Percentiles rank a stretch among this genome's conserved stretches.
phyloP scores from a whole-genome alignment of 106 monocot species.

The Allium fistulosum region DNA sequence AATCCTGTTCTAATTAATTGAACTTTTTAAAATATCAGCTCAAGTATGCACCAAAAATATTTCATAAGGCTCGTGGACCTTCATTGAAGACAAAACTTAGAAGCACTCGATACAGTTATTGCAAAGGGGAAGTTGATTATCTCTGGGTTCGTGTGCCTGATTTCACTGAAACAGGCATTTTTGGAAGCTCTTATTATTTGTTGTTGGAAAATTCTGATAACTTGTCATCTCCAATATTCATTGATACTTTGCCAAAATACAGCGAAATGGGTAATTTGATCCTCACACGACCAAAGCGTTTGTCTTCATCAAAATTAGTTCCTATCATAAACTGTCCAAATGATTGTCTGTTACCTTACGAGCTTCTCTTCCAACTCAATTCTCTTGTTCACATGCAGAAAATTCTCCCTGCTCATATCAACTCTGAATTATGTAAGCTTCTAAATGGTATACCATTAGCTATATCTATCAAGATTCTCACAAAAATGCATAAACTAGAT shows the following conservation, averaged over 20 bases:
- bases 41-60: slow-evolving; percentile 74
- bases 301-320: slow-evolving; percentile 29
- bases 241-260: slow-evolving; percentile 38
- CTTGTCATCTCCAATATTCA: slow-evolving; percentile 25
- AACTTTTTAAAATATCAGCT: slow-evolving; percentile 43
- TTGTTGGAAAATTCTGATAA: slow-evolving; percentile 42
- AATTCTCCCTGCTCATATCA: slow-evolving; percentile 42
- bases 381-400: slow-evolving; percentile 85
- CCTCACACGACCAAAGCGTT: slow-evolving; percentile 14
- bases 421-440: slow-evolving; percentile 39
- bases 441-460: slow-evolving; percentile 38
- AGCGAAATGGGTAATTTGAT: slow-evolving; percentile 45
- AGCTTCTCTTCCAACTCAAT: slow-evolving; percentile 85
- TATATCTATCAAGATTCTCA: slow-evolving; percentile 36
- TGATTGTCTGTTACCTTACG: slow-evolving; percentile 35
- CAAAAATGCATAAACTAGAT: slow-evolving; percentile 46
- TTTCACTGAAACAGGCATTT: slow-evolving; percentile 48
- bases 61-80: slow-evolving; percentile 28
- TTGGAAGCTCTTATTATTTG: slow-evolving; percentile 57
- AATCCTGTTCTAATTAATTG: not conserved
- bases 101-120: slow-evolving; percentile 43
- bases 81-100: slow-evolving; percentile 27
- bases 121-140: slow-evolving; percentile 52
- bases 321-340: slow-evolving; percentile 45
- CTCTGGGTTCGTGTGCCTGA: slow-evolving; percentile 75